Evolutionary conservation across 306 rosid genomes (phyloP), one percentile per base, ranked within the genome.

Genomic region (Castanea crenata): DNA sequence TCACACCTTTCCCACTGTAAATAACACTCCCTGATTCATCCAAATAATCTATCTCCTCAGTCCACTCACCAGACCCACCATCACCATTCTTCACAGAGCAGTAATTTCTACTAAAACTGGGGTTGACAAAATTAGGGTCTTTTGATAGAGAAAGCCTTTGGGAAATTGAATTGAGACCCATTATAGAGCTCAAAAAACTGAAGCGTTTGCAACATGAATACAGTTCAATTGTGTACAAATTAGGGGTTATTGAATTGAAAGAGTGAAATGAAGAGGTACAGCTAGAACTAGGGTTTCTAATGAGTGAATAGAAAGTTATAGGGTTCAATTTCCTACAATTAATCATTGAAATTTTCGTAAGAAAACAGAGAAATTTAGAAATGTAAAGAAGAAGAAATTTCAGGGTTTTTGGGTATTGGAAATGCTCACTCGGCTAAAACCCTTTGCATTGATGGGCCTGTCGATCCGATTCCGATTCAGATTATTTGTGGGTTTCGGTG

Each of bases 31-130:
- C 98, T 0, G 92, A 87, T 73, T 95, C 99, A 83, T 95, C 97
- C 70, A 94, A 83, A 76, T 94, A 91, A 79, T 91, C 97, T 35
- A 94, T 92, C 73, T 94, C 97, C 85, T 92, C 97, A 64, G 93
- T 87, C 94, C 94, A 94, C 79, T 89, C 89, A 70, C 61, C 77
- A 32, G 80, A 3, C 81, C 80, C 89, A 82, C 51, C 79, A 52
- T 72, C 83, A 59, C 75, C 4, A 13, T 49, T 81, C 67, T 76
- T 80, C 55, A 63, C 88, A 80, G 85, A n/a, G 74, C 88, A 85
- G 84, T 81, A 92, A 63, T 41, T 83, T 74, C 93, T 87, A 5
- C 52, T 13, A 5, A 75, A 74, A 79, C 67, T 69, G 78, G 34
- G 52, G 27, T 29, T 62, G 61, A 67, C n/a, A 65, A 78, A 79